Evolutionary conservation across 108 stramenopile species (phyloP).

Genomic region (Schizochytrium sp.): DNA sequence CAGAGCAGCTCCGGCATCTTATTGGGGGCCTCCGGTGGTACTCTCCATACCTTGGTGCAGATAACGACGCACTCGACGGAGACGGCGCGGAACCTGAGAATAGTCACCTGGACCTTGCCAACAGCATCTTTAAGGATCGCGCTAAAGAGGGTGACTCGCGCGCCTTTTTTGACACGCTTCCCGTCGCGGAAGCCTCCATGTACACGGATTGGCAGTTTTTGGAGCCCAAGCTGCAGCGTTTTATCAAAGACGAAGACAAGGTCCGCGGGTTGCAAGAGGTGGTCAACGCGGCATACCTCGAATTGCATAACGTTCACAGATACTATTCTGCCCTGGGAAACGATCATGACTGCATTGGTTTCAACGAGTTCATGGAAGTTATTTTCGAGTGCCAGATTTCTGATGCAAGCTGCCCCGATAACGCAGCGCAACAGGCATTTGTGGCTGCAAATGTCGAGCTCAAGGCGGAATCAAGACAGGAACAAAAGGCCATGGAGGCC

Average conservation of each 20-base stretch:
- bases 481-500: background rate
- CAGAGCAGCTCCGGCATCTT: background rate
- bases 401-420: background rate
- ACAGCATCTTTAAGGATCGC: background rate
- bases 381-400: background rate
- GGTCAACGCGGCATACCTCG: background rate
- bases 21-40: background rate
- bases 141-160: background rate
- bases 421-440: background rate
- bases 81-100: background rate
- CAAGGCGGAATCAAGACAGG: background rate
- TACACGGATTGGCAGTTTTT: background rate
- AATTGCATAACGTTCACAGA: background rate
- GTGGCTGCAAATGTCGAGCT: background rate
- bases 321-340: background rate
- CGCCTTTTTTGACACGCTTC: background rate
- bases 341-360: constrained; percentile 15
- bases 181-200: background rate
- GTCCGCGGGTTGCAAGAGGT: background rate
- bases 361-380: background rate
- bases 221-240: background rate
- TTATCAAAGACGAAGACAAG: background rate
- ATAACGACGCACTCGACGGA: too few relatives aligned
- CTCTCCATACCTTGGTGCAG: background rate
- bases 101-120: background rate